phyloP scores from a whole-genome alignment of 1,139 yeast species.

The Pichia sorboxylosa region DNA sequence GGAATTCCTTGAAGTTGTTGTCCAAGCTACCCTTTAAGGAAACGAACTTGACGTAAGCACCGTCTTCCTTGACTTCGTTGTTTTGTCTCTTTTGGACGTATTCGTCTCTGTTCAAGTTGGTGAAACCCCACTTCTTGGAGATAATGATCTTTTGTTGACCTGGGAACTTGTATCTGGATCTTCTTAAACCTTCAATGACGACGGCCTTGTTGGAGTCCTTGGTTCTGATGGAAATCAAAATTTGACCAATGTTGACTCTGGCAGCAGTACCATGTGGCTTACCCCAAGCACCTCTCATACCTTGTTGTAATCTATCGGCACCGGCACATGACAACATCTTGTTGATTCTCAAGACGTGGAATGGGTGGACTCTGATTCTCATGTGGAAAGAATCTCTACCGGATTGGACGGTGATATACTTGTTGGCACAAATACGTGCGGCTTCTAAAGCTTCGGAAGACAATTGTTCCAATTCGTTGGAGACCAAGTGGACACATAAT shows the following conservation, averaged over 20 bases:
- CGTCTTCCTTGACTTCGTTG: conserved; percentile 98
- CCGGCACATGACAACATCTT: conserved; percentile 99
- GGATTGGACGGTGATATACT: conserved; percentile 92
- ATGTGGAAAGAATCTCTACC: conserved; percentile 99
- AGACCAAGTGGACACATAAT: conserved; percentile 96
- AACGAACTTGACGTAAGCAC: conserved; percentile 99
- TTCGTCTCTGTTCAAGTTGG: conserved; percentile 95
- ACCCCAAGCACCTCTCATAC: conserved; percentile 99
- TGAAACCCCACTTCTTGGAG: conserved; percentile 99
- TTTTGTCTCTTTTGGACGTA: conserved; percentile 88
- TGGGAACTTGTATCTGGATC: conserved; percentile 99
- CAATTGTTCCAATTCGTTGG: conserved; percentile 98
- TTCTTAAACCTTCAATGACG: conserved; percentile 97
- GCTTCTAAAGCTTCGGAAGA: conserved; percentile 99
- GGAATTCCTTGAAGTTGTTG: conserved; percentile 88
- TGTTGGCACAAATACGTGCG: conserved; percentile 99
- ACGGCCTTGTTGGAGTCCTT: conserved; percentile 95
- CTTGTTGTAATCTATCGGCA: conserved; percentile 99
- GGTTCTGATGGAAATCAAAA: conserved; percentile 96
- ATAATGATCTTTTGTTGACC: conserved; percentile 99
- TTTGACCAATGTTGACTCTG: conserved; percentile 97
- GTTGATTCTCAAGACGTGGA: conserved; percentile 99
- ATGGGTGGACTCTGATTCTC: conserved; percentile 99
- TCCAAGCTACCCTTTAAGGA: conserved; percentile 93
- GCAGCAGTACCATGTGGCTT: conserved; percentile 99